Conservation (phyloP, 1,139 yeast species). For the Geotrichum bryndzae region DNA sequence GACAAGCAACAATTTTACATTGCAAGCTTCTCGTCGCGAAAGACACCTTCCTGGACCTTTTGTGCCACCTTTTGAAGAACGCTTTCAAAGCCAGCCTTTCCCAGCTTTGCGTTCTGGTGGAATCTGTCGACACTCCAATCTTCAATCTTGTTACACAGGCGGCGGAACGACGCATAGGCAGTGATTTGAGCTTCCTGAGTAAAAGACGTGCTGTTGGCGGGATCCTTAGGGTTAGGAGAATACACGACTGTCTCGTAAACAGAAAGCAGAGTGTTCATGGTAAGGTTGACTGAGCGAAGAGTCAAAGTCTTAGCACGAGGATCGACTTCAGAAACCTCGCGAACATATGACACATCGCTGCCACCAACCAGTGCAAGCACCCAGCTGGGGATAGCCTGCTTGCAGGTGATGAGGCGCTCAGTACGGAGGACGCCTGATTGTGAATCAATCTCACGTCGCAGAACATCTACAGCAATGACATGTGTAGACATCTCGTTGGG, state of each 20-base stretch:
- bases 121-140: constrained; percentile 90
- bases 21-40: constrained; percentile 21
- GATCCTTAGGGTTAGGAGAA: constrained; percentile 55
- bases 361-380: constrained; percentile 68
- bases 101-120: constrained; percentile 77
- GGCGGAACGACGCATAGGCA: constrained; percentile 67
- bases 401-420: constrained; percentile 83
- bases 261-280: constrained; percentile 67
- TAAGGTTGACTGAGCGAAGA: constrained; percentile 80
- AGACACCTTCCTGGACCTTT: constrained; percentile 35
- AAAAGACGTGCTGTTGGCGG: constrained; percentile 53
- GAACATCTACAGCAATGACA: constrained; percentile 90
- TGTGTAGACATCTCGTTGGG: constrained; percentile 90
- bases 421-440: constrained; percentile 57
- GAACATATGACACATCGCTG: constrained; percentile 65
- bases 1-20: not conserved
- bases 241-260: constrained; percentile 85
- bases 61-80: constrained; percentile 55
- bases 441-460: constrained; percentile 61
- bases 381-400: constrained; percentile 87
- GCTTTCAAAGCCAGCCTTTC: constrained; percentile 76
- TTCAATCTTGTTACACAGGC: constrained; percentile 75
- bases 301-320: constrained; percentile 56
- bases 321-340: constrained; percentile 87
- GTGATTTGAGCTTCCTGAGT: constrained; percentile 82